Conservation (phyloP, 2,329 filamentous ascomycete genomes). For the Fusarium chaquense region DNA sequence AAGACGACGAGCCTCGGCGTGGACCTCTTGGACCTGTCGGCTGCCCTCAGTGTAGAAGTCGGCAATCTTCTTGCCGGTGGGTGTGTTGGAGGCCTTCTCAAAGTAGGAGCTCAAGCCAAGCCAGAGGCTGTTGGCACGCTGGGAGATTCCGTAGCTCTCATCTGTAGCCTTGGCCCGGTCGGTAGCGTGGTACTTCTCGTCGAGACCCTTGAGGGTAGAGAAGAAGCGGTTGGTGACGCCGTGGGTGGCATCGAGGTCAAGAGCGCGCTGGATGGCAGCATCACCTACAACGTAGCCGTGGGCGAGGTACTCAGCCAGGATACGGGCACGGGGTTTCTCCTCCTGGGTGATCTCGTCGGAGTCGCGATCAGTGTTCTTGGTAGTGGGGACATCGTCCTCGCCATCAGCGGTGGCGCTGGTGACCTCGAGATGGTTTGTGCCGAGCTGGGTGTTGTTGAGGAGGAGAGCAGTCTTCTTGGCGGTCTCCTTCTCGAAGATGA, state of each 20-base stretch:
- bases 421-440: slow-evolving; percentile 83
- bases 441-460: slow-evolving; percentile 96
- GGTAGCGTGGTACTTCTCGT: slow-evolving; percentile 86
- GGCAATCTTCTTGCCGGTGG: slow-evolving; percentile 88
- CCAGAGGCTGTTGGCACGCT: slow-evolving; percentile 74
- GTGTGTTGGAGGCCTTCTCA: slow-evolving; percentile 88
- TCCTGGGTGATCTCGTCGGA: slow-evolving; percentile 86
- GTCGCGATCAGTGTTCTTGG: slow-evolving; percentile 68
- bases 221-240: slow-evolving; percentile 86
- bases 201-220: slow-evolving; percentile 78
- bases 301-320: slow-evolving; percentile 95
- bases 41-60: slow-evolving; percentile 87
- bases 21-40: slow-evolving; percentile 94
- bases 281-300: slow-evolving; percentile 89
- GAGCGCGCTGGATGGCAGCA: slow-evolving; percentile 80
- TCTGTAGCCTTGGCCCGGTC: slow-evolving; percentile 89
- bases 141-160: slow-evolving; percentile 82
- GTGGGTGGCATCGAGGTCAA: slow-evolving; percentile 90
- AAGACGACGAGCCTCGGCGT: slow-evolving; percentile 87
- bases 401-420: slow-evolving; percentile 74
- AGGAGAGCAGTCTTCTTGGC: slow-evolving; percentile 97
- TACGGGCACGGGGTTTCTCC: slow-evolving; percentile 94
- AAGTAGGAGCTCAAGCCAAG: slow-evolving; percentile 87
- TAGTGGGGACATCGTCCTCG: slow-evolving; percentile 69
- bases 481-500: slow-evolving; percentile 96